Percentiles rank a stretch among this genome's conserved stretches.
Evolutionary conservation across 1,284 basidiomycete genomes (phyloP).

Genomic region (Marasmius sp.): DNA sequence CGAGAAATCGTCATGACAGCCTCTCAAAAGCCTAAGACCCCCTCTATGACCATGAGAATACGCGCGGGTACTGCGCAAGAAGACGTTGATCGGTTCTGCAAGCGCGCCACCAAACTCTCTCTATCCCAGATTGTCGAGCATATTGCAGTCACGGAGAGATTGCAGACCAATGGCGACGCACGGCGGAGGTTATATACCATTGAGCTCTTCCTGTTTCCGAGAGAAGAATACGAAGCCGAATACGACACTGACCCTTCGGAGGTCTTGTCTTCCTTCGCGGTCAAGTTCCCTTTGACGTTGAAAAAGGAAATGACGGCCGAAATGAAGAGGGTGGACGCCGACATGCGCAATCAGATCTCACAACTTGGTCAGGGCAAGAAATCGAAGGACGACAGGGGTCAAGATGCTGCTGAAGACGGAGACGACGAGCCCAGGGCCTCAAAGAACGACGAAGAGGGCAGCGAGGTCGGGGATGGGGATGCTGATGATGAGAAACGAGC

Average conservation of each 20-base stretch:
- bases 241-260: constrained; percentile 80
- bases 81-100: constrained; percentile 83
- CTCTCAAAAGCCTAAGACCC: constrained; percentile 94
- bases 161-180: constrained; percentile 66
- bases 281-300: constrained; percentile 80
- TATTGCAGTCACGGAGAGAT: constrained; percentile 81
- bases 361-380: constrained; percentile 83
- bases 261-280: constrained; percentile 74
- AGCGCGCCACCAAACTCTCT: constrained; percentile 83
- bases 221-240: constrained; percentile 82
- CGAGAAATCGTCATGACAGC: constrained; percentile 99
- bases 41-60: constrained; percentile 94
- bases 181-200: constrained; percentile 86
- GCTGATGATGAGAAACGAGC: constrained; percentile 74
- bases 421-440: constrained; percentile 44
- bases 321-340: constrained; percentile 84
- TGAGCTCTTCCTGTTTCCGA: constrained; percentile 85
- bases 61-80: constrained; percentile 50
- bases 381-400: constrained; percentile 36
- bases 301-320: constrained; percentile 88
- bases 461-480: constrained; percentile 79
- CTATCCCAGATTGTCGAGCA: constrained; percentile 90
- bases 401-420: constrained; percentile 44
- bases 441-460: constrained; percentile 48
- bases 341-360: constrained; percentile 78